phyloP scores from a whole-genome alignment of 208 protist species.

The Angomonas ambiguus region DNA sequence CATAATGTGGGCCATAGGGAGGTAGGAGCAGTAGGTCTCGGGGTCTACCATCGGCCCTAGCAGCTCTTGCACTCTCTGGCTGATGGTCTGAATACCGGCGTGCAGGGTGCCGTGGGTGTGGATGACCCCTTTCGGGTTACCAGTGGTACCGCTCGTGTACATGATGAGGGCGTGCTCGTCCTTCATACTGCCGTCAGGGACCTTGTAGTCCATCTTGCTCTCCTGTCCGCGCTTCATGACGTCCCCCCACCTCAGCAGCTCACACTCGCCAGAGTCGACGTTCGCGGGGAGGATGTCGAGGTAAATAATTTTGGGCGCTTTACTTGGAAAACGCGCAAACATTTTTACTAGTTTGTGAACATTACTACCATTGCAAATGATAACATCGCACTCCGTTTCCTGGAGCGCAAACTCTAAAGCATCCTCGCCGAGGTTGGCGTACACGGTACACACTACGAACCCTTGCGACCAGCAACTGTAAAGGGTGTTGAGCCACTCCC shows the following conservation, averaged over 20 bases:
- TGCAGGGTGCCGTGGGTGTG: constrained; percentile 77
- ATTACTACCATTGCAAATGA: constrained; percentile 63
- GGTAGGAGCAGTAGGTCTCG: constrained; percentile 82
- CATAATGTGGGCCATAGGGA: constrained; percentile 92
- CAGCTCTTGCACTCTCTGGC: constrained; percentile 37
- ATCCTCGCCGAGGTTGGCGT: constrained; percentile 82
- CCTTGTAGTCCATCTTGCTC: constrained; percentile 19
- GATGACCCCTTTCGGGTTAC: constrained; percentile 86
- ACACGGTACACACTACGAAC: constrained; percentile 69
- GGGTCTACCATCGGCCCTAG: constrained; percentile 46
- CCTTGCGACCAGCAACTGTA: constrained; percentile 62
- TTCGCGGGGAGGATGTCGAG: constrained; percentile 41
- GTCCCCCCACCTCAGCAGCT: constrained; percentile 45
- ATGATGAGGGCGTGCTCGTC: constrained; percentile 76
- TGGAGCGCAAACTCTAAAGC: constrained; percentile 69
- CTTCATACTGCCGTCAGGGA: constrained; percentile 29
- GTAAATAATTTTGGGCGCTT: constrained; percentile 50
- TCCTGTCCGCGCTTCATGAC: constrained; percentile 43
- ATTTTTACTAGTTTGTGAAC: constrained; percentile 54
- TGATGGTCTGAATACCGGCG: constrained; percentile 41
- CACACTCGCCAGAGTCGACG: constrained; percentile 27
- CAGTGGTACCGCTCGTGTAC: constrained; percentile 91
- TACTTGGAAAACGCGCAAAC: constrained; percentile 19
- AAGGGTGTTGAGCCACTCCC: constrained; percentile 70
- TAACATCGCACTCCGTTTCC: constrained; percentile 57